These are phyloP conservation scores for Ceratocystis harringtonii DNA, from an alignment of 2,329 filamentous ascomycete species.

Conservation along the genomic window DNA sequence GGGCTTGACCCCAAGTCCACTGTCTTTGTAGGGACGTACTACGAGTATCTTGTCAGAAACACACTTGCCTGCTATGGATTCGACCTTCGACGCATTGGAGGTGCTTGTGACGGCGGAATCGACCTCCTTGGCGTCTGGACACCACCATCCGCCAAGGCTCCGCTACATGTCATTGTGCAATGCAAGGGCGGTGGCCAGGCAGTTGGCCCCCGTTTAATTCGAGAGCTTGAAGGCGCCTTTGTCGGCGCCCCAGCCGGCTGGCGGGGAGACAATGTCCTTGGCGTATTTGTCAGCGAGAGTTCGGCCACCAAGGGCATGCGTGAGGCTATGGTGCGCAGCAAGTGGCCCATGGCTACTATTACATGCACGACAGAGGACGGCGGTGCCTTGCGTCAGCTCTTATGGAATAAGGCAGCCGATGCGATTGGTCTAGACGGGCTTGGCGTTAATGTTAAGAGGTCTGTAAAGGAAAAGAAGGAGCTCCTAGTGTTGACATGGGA, in stretches of 20 bases:
- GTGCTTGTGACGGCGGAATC: constrained; percentile 53
- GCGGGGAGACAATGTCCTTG: constrained; percentile 50
- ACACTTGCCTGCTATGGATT: constrained; percentile 48
- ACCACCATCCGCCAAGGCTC: constrained; percentile 30
- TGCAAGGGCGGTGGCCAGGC: constrained; percentile 49
- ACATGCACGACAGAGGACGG: constrained; percentile 36
- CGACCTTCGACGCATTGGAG: constrained; percentile 48
- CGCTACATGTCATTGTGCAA: constrained; percentile 41
- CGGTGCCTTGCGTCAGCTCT: constrained; percentile 48
- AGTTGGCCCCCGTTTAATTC: constrained; percentile 43
- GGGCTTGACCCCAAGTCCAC: constrained; percentile 41
- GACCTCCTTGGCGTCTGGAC: constrained; percentile 60
- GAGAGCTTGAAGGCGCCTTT: constrained; percentile 72
- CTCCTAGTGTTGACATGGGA: constrained; percentile 38
- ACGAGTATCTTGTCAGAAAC: constrained; percentile 53
- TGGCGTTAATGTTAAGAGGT: constrained; percentile 35
- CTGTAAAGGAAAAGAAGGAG: constrained; percentile 22
- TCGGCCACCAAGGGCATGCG: constrained; percentile 66
- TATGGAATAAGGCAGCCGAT: constrained; percentile 56
- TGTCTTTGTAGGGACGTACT: constrained; percentile 57
- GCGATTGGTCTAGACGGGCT: constrained; percentile 47
- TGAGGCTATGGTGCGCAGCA: constrained; percentile 51
- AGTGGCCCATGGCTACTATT: constrained; percentile 57
- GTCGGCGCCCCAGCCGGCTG: constrained; percentile 58
- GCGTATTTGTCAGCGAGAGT: constrained; percentile 52